Evolutionary conservation across 2,329 filamentous ascomycete genomes (phyloP), one percentile per base, ranked within the genome.

Genomic region (Helotiales sp.): DNA sequence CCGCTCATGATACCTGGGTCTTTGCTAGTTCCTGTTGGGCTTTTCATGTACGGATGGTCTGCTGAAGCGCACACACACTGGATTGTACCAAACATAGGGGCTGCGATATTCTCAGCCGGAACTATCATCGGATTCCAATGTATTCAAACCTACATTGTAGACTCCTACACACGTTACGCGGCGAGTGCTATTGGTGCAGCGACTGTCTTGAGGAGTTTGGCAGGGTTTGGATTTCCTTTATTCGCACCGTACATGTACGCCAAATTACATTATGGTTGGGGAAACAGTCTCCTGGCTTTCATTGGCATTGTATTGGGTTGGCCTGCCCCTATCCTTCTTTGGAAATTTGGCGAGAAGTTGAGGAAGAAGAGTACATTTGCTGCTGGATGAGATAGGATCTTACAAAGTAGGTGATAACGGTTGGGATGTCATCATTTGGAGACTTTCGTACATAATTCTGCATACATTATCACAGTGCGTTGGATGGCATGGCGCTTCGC

Each of bases 11-110:
- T 86, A 15, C 79, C 85, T 0, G 85, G 84, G 0, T 83, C 83
- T 0, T 45, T 90, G 0, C 69, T 89, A 1, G 70, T 89, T 0
- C 88, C 88, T 0, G 78, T 89, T 10, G 82, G 84, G 0, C 78
- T 89, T 0, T 83, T 88, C 69, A 80, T 83, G 76, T 88, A 88
- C 72, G 86, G 86, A 40, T 89, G 86, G 86, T 79, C 80, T 0
- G 85, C 85, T 0, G 79, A 87, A 57, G 80, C 81, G 26, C 74
- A 81, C 6, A 78, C 80, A 0, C 83, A 86, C 70, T 89, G 85
- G 85, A 85, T 88, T 32, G 77, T 86, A 20, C 85, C 86, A 0
- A 86, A 88, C 61, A 82, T 87, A 47, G 86, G 86, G 2, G 84
- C 83, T 2, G 75, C 77, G 0, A 80, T 86, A 20, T 82, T 87